Conservation (phyloP, 441 rosid genomes). For the Corymbia calophylla region DNA sequence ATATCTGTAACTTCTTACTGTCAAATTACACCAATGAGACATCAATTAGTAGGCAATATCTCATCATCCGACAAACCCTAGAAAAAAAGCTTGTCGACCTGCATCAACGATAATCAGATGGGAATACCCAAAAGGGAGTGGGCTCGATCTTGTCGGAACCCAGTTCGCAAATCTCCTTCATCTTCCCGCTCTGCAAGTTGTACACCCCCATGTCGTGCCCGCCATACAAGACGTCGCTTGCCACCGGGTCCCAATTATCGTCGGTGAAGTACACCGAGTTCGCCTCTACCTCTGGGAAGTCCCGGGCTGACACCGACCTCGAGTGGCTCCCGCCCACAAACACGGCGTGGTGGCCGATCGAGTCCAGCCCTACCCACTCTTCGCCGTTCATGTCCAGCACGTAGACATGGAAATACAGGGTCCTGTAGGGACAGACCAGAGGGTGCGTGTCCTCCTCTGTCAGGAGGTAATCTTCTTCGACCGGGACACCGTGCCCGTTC, state of each 20-base stretch:
- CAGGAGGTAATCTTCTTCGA: background rate
- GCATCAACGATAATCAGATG: background rate
- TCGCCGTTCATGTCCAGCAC: conserved; percentile 1
- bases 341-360: conserved; percentile 5
- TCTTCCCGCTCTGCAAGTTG: background rate
- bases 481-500: background rate
- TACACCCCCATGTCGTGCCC: conserved; percentile 28
- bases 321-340: conserved; percentile 29
- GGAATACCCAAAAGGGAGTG: conserved; percentile 22
- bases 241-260: background rate
- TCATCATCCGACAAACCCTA: background rate
- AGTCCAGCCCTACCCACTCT: conserved; percentile 6
- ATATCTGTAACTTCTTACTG: too few species aligned
- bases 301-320: background rate
- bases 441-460: conserved; percentile 5
- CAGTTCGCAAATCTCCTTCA: background rate
- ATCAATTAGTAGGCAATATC: too few species aligned
- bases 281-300: background rate
- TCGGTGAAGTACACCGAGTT: conserved; percentile 21
- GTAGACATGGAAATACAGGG: conserved; percentile 10
- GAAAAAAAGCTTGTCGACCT: background rate
- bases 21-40: too few species aligned
- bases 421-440: conserved; percentile 9
- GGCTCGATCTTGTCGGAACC: conserved; percentile 5
- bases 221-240: conserved; percentile 1